Evolutionary conservation across 1,284 basidiomycete species (phyloP).

Genomic region (Xerocomus minutiporus): DNA sequence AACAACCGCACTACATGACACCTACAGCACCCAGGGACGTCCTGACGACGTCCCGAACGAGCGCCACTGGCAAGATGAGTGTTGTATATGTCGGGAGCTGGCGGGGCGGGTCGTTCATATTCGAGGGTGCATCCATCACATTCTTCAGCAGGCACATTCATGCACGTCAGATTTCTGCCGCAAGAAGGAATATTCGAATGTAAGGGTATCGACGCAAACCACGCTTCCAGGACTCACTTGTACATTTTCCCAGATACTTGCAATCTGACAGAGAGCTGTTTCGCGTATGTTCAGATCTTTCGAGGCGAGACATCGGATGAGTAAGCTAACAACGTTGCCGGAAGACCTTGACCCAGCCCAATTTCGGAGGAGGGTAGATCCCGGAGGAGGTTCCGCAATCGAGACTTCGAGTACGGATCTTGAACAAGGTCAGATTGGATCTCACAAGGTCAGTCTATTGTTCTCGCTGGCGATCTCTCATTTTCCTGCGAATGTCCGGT

Average conservation of each 20-base stretch:
- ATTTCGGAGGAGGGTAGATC: neutral
- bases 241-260: conserved; percentile 49
- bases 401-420: too few relatives aligned
- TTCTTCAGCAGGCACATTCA: conserved; percentile 77
- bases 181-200: neutral
- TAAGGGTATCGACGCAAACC: conserved; percentile 3
- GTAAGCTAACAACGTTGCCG: conserved; percentile 74
- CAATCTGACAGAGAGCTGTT: conserved; percentile 51
- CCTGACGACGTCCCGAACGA: too few relatives aligned
- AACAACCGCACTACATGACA: too few relatives aligned
- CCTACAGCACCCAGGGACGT: too few relatives aligned
- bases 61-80: conserved; percentile 48
- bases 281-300: conserved; percentile 58
- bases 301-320: conserved; percentile 72
- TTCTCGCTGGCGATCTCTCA: too few relatives aligned
- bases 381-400: too few relatives aligned
- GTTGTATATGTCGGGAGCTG: conserved; percentile 74
- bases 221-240: conserved; percentile 41
- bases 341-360: conserved; percentile 81
- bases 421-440: too few relatives aligned
- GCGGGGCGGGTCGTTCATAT: conserved; percentile 35
- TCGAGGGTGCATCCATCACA: conserved; percentile 44
- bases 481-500: too few relatives aligned
- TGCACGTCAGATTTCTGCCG: conserved; percentile 65
- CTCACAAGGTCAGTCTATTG: conserved; percentile 13